A percentile compares a stretch with the other conserved stretches of the same genome.
These are phyloP conservation scores for Guyanaporus albipodus DNA, from an alignment of 768 basidiomycete species.

Conservation along the genomic window DNA sequence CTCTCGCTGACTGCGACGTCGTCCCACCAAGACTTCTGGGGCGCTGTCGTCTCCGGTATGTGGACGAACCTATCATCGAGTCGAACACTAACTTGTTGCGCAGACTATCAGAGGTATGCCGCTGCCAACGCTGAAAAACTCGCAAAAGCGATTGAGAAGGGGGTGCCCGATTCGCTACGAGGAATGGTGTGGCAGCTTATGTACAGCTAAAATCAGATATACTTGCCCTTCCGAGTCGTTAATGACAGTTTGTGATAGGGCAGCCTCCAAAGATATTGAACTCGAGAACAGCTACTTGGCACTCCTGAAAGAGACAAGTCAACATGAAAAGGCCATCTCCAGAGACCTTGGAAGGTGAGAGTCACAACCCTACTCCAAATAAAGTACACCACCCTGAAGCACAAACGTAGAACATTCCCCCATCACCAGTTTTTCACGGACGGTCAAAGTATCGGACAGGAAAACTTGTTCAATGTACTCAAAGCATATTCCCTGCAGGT, in stretches of 20 bases:
- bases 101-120: conserved; percentile 89
- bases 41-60: conserved; percentile 82
- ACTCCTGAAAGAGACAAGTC: conserved; percentile 76
- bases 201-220: conserved; percentile 38
- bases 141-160: conserved; percentile 85
- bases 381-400: conserved; percentile 10
- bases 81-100: conserved; percentile 4
- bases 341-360: conserved; percentile 82
- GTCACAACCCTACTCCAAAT: not conserved
- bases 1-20: conserved; percentile 4
- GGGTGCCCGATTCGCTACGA: conserved; percentile 82
- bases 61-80: conserved; percentile 1
- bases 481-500: conserved; percentile 94
- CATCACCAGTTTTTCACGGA: conserved; percentile 96
- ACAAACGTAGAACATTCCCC: conserved; percentile 75
- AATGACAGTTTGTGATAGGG: conserved; percentile 45
- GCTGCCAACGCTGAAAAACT: conserved; percentile 71
- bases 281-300: conserved; percentile 80
- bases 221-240: conserved; percentile 7
- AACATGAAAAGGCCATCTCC: conserved; percentile 91
- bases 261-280: conserved; percentile 87
- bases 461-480: conserved; percentile 95
- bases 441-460: conserved; percentile 92
- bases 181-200: conserved; percentile 98
- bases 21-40: conserved; percentile 79